A percentile compares a stretch with the other conserved stretches of the same genome.
Conservation (phyloP, 148 eudicot genomes). For the Spergularia bocconei region DNA sequence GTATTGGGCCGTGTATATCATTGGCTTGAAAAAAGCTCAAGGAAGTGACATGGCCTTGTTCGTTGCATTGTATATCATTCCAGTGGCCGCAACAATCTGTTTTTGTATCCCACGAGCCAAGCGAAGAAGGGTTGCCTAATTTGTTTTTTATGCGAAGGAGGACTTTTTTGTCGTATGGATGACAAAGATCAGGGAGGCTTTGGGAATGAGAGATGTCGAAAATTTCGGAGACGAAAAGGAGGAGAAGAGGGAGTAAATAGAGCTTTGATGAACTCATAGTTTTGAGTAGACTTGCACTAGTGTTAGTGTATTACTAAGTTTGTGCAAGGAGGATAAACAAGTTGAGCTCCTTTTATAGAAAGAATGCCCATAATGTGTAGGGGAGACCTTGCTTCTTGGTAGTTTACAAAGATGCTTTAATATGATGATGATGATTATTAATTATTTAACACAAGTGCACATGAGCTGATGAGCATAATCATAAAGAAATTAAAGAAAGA, state of each 20-base stretch:
- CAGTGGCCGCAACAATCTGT: slow-evolving; percentile 38
- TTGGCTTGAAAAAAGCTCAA: slow-evolving; percentile 17
- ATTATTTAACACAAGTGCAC: too few species aligned
- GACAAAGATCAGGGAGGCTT: slow-evolving; percentile 29
- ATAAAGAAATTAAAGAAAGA: too few species aligned
- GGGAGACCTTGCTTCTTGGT: not conserved
- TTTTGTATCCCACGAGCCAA: slow-evolving; percentile 39
- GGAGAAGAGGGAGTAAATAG: not conserved
- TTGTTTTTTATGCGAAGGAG: slow-evolving; percentile 39
- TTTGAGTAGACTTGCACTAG: too few species aligned
- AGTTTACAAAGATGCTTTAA: too few species aligned
- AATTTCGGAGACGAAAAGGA: not conserved
- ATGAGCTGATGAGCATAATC: too few species aligned
- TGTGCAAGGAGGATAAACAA: too few species aligned
- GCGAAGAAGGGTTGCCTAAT: slow-evolving; percentile 30
- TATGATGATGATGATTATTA: too few species aligned
- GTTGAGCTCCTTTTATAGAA: too few species aligned
- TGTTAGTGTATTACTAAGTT: too few species aligned
- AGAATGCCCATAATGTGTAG: not conserved
- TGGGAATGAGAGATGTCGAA: slow-evolving; percentile 7
- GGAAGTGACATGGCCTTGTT: slow-evolving; percentile 18
- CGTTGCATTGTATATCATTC: slow-evolving; percentile 30
- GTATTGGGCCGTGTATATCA: slow-evolving; percentile 12
- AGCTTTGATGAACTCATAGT: slow-evolving; percentile 1
- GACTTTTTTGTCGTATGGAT: slow-evolving; percentile 39